Evolutionary conservation across 768 basidiomycete genomes (phyloP).

Genomic region (Strobilomyces confusus): DNA sequence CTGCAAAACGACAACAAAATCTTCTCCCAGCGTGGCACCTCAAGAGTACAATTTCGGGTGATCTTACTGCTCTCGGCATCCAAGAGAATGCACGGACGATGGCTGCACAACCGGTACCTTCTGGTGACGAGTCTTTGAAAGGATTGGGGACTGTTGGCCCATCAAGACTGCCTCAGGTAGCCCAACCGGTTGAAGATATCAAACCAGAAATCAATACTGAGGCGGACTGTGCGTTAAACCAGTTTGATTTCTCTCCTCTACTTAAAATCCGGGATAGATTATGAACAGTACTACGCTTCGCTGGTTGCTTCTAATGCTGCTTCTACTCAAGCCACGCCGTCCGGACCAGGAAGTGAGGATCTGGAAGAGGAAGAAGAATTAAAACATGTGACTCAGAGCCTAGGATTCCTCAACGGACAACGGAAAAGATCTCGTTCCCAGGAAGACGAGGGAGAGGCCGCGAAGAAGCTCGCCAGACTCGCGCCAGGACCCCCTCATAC

Average conservation of each 20-base stretch:
- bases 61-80: slow-evolving; percentile 82
- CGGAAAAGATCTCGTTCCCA: slow-evolving; percentile 68
- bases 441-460: slow-evolving; percentile 47
- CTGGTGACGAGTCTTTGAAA: slow-evolving; percentile 70
- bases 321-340: slow-evolving; percentile 60
- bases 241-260: neutral
- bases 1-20: slow-evolving; percentile 86
- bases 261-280: slow-evolving; percentile 43
- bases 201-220: slow-evolving; percentile 54
- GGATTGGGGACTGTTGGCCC: slow-evolving; percentile 58
- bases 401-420: slow-evolving; percentile 68
- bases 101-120: slow-evolving; percentile 34
- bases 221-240: slow-evolving; percentile 53
- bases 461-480: slow-evolving; percentile 42
- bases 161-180: slow-evolving; percentile 27
- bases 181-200: slow-evolving; percentile 30
- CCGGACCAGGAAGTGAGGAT: slow-evolving; percentile 50
- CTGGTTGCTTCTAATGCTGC: slow-evolving; percentile 60
- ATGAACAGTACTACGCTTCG: slow-evolving; percentile 80
- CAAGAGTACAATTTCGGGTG: slow-evolving; percentile 92
- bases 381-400: slow-evolving; percentile 62
- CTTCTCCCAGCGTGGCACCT: slow-evolving; percentile 92
- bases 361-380: slow-evolving; percentile 69
- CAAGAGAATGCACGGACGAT: slow-evolving; percentile 62
- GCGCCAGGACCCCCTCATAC: slow-evolving; percentile 29